Evolutionary conservation across 768 basidiomycete genomes (phyloP), one percentile per base, ranked within the genome.

Genomic region (Serendipita sp.): DNA sequence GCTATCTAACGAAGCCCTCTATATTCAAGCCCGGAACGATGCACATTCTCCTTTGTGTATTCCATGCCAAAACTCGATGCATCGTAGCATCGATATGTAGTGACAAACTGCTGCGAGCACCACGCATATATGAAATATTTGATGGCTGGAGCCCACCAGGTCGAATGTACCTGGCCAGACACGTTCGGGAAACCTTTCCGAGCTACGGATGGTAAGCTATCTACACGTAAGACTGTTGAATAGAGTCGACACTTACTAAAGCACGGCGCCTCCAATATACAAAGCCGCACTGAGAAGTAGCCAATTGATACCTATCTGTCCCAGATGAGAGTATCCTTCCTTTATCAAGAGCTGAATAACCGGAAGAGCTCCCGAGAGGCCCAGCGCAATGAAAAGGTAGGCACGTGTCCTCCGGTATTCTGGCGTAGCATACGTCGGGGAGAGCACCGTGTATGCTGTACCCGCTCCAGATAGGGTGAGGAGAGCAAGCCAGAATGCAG

Each of bases 71-170:
- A 84, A 79, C 64, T 80, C 70, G 68, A 88, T 78, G 44, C 78
- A 78, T 24, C 77, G 78, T 64, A 83, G 67, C 63, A 88, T 76
- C 66, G 74, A 76, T 38, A 73, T 71, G 73, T 84, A 89, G 67
- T 88, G 86, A 9, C 81, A 75, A 66, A 85, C 71, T 38, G 84
- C 86, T 9, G 86, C 88, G 26, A 83, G 72, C 61, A 90, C 76
- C 41, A 94, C 90, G 68, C 80, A 83, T 64, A 84, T 71, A 70
- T 94, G 93, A 72, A 96, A 94, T 67, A 95, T 86, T 72, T 94
- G 89, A 75, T 95, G 92, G 20, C 87, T 90, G 0, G 87, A 80
- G 62, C 84, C 79, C 68, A 89, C 79, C 68, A 80, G 78, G 74
- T 93, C 90, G 73, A 92, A 92, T 66, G 73, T 80, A 41, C 90